Conservation (phyloP, 176 grass and related monocot genomes). For the Poa pratensis region DNA sequence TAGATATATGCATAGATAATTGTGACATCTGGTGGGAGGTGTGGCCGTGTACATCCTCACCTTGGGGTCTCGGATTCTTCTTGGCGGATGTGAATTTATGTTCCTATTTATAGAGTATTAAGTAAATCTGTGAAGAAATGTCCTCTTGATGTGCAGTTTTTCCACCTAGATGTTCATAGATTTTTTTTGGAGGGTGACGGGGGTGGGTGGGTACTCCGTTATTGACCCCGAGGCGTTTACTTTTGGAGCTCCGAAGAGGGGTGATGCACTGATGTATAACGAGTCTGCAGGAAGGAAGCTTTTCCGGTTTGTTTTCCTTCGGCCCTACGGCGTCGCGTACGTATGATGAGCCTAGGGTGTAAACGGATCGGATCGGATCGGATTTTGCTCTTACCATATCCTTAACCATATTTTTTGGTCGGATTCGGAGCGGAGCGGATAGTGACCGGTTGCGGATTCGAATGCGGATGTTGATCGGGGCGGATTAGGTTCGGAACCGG, state of each 20-base stretch:
- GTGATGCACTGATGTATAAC: constrained; percentile 32
- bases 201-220: constrained; percentile 30
- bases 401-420: too few relatives aligned
- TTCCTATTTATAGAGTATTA: neutral
- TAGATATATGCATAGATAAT: neutral
- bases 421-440: too few relatives aligned
- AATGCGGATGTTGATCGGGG: too few relatives aligned
- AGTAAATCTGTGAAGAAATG: neutral
- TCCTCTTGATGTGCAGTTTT: neutral
- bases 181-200: neutral
- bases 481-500: too few relatives aligned
- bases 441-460: too few relatives aligned
- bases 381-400: neutral
- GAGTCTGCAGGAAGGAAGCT: constrained; percentile 14
- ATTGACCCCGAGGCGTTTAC: constrained; percentile 47
- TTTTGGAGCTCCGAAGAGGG: constrained; percentile 36
- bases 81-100: neutral
- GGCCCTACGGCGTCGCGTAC: constrained; percentile 32
- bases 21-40: neutral
- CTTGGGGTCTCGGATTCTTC: too few relatives aligned
- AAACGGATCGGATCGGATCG: too few relatives aligned
- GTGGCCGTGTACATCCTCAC: too few relatives aligned
- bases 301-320: constrained; percentile 36
- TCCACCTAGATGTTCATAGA: too few relatives aligned
- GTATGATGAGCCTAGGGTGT: neutral